Evolutionary conservation across 2,329 filamentous ascomycete species (phyloP), one percentile per base, ranked within the genome.

Genomic region (Blastomyces gilchristii): DNA sequence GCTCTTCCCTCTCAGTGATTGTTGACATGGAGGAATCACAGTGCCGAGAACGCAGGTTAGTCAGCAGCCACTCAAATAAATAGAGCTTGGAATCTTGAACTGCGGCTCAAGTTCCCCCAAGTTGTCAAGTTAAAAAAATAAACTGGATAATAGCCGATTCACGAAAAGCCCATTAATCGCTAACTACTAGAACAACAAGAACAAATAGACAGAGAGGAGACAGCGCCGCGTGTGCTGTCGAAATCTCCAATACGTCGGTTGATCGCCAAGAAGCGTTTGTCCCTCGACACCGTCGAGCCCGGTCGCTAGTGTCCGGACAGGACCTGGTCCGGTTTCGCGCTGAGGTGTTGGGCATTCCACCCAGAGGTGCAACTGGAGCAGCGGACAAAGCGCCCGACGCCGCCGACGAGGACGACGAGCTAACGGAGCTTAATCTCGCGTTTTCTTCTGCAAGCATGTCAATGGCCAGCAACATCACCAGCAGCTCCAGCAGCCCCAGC

Each of bases 401-500:
- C 57, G 57, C 34, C 34, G 39, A 63, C 25, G 49, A 61, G 43
- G 64, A 63, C 34, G 63, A 68, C 28, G 68, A 74, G 62, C 68
- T 75, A 54, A 70, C 71, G 34, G 68, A 71, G 52, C 66, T 77
- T 61, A 74, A 77, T 49, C 70, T 70, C 49, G 75, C 74, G 49
- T 74, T 77, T 61, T 70, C 61, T 22, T 59, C 58, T 53, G 62
- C 65, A 57, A 62, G 60, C 34, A 67, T 67, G 66, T 66, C 66
- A 22, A 50, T 64, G 47, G 41, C 54, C 45, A 63, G 43, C 54
- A 63, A 59, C 57, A 57, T 18, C 16, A n/a, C 50, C 14, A 63
- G 22, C 47, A 43, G 8, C 43, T 6, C 43, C 37, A 61, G 28
- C 37, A 53, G 45, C 43, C 52, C 41, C 34, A 64, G 22, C 52